phyloP scores from a whole-genome alignment of 1,284 basidiomycete genomes.

The Puccinia novopanici region DNA sequence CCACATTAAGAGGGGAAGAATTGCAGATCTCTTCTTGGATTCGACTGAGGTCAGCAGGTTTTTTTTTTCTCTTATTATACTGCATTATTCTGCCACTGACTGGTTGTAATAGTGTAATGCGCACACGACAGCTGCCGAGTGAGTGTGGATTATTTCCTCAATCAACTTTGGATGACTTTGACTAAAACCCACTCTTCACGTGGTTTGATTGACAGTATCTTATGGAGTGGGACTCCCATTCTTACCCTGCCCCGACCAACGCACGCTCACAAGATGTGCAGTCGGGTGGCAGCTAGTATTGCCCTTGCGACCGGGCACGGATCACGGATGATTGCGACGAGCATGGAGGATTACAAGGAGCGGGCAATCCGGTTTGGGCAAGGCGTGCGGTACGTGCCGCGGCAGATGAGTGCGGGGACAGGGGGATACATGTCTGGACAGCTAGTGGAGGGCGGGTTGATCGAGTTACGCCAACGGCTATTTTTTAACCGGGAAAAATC shows the following conservation, averaged over 20 bases:
- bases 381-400: conserved; percentile 59
- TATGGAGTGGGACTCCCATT: conserved; percentile 68
- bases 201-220: conserved; percentile 59
- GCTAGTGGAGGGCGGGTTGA: conserved; percentile 59
- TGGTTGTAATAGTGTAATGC: conserved; percentile 64
- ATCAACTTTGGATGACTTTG: neutral
- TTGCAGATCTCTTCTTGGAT: conserved; percentile 68
- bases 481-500: conserved; percentile 64
- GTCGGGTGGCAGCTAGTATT: conserved; percentile 67
- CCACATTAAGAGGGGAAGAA: conserved; percentile 65
- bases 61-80: neutral
- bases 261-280: conserved; percentile 67
- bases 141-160: conserved; percentile 53
- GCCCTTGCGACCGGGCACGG: conserved; percentile 67
- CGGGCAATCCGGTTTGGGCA: conserved; percentile 64
- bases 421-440: conserved; percentile 52
- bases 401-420: conserved; percentile 53
- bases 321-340: conserved; percentile 64
- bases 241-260: conserved; percentile 64
- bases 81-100: neutral
- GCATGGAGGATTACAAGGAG: conserved; percentile 64
- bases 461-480: conserved; percentile 62
- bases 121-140: conserved; percentile 69
- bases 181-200: neutral
- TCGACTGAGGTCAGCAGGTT: conserved; percentile 64